Evolutionary conservation across 306 rosid genomes (phyloP).

Genomic region (Prunus kanzakura): DNA sequence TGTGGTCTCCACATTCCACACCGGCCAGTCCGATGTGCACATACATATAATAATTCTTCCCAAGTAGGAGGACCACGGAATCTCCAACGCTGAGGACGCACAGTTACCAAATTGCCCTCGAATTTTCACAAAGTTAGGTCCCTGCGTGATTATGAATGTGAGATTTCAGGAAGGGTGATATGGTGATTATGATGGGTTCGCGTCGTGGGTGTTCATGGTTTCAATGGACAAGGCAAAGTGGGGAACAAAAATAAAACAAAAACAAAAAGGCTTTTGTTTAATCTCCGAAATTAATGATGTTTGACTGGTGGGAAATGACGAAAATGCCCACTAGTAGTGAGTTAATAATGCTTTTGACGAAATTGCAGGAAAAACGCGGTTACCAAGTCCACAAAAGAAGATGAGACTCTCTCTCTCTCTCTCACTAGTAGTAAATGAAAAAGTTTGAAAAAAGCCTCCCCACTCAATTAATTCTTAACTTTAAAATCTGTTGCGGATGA

Average conservation of each 20-base stretch:
- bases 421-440: slow-evolving; percentile 28
- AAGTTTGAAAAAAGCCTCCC: slow-evolving; percentile 32
- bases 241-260: slow-evolving; percentile 35
- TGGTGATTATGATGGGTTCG: background rate
- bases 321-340: slow-evolving; percentile 22
- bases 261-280: slow-evolving; percentile 12
- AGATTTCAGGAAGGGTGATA: background rate
- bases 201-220: background rate
- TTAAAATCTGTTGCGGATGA: background rate
- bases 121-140: background rate
- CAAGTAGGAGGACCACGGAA: background rate
- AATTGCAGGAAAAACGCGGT: slow-evolving; percentile 3
- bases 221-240: slow-evolving; percentile 37
- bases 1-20: background rate
- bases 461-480: slow-evolving; percentile 34
- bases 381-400: slow-evolving; percentile 24
- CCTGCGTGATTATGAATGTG: background rate
- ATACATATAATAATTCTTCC: background rate
- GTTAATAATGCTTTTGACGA: slow-evolving; percentile 43
- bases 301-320: slow-evolving; percentile 29
- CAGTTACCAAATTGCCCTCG: background rate
- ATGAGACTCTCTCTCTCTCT: background rate
- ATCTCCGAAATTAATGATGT: slow-evolving; percentile 60
- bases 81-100: background rate
- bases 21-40: background rate